Base-by-base conservation (phyloP, 768 basidiomycete genomes). In the Vishniacozyma victoriae region DNA sequence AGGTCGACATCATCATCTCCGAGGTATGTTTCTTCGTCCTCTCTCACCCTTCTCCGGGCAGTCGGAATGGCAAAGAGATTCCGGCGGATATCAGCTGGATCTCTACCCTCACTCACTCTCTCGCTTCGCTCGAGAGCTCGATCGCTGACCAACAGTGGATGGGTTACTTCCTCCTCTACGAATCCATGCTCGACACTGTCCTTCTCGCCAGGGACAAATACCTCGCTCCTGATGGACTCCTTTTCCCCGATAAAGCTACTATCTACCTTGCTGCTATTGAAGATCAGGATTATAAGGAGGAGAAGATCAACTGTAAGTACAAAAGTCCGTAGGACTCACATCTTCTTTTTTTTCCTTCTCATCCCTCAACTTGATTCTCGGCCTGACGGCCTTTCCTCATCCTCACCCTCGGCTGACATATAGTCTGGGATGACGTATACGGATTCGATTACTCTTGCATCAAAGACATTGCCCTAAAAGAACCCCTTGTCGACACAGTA, bases 381-480 rank as follows among this genome's bases (percentile, higher is more conserved):
- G n/a, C n/a, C n/a, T n/a, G n/a, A n/a, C n/a, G n/a, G n/a, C n/a
- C n/a, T n/a, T n/a, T n/a, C n/a, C n/a, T n/a, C n/a, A n/a, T n/a
- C n/a, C n/a, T n/a, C n/a, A n/a, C n/a, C n/a, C n/a, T n/a, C n/a
- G n/a, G 38, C 9, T 35, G n/a, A 3, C 12, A n/a, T 35, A 3
- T 60, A 97, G 93, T 93, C 78, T 99, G 95, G 95, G 91, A 96
- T 67, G 91, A 96, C 63, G 95, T 99, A 18, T 99, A 99, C 73
- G 95, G 95, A 20, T 97, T 99, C 74, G 92, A 99, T 74, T 99
- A 88, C 74, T 95, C 91, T 33, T 96, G 95, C 72, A 97, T 99
- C 78, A 96, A 97, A 75, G 90, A 95, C 71, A 95, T 99, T 59
- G 95, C 95, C 2, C 76, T 99, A 46, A 80, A 87, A 24, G 95